Evolutionary conservation across 2,329 filamentous ascomycete species (phyloP).

Genomic region (Alternaria brassicae): DNA sequence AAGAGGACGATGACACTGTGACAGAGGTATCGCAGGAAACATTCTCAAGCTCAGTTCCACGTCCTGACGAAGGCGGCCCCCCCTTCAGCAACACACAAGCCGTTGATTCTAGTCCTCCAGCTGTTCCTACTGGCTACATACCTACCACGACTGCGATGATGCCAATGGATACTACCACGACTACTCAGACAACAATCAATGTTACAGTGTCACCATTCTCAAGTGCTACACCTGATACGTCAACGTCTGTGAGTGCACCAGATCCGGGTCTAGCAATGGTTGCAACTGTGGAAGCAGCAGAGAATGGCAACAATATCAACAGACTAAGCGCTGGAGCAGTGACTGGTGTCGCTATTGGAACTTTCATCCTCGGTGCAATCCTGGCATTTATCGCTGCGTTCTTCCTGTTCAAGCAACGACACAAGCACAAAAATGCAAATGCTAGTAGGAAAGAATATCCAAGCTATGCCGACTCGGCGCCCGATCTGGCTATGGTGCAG

Average conservation of each 20-base stretch:
- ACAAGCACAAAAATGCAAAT: slow-evolving; percentile 14
- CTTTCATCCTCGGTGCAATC: slow-evolving; percentile 35
- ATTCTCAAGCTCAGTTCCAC: not conserved
- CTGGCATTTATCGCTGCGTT: slow-evolving; percentile 40
- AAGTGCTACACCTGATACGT: not conserved
- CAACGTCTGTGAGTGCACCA: not conserved
- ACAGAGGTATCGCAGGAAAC: not conserved
- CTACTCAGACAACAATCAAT: not conserved
- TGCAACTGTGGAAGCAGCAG: not conserved
- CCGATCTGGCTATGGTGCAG: slow-evolving; percentile 34
- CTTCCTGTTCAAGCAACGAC: slow-evolving; percentile 40
- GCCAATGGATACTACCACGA: not conserved
- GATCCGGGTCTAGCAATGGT: not conserved
- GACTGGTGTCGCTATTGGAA: slow-evolving; percentile 32
- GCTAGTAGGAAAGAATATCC: slow-evolving; percentile 14
- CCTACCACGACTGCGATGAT: not conserved
- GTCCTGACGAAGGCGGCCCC: too few relatives aligned
- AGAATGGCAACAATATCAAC: not conserved
- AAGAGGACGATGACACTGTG: not conserved
- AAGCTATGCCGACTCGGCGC: slow-evolving; percentile 30
- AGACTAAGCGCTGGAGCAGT: slow-evolving; percentile 24
- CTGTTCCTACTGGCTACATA: not conserved
- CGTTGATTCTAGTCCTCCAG: not conserved
- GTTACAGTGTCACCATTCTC: not conserved
- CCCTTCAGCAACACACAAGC: not conserved